These are phyloP conservation scores for Eucalyptus brandiana DNA, from an alignment of 345 rosid genomes.

Conservation along the genomic window DNA sequence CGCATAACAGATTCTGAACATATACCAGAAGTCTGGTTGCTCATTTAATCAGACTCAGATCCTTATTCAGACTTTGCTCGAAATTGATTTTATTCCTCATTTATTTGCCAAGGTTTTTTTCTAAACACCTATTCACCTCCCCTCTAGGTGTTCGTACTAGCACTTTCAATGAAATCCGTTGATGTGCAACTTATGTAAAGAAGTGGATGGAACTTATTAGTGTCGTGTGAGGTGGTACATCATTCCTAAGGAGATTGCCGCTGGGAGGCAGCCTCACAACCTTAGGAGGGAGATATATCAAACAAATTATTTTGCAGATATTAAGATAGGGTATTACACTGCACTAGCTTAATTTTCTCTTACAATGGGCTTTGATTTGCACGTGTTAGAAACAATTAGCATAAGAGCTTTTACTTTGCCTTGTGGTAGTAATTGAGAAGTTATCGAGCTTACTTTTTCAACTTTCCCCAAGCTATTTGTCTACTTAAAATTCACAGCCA, in stretches of 20 bases:
- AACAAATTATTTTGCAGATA: constrained; percentile 68
- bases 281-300: constrained; percentile 69
- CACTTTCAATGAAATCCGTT: neutral
- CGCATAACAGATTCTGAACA: too few species aligned
- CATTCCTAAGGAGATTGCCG: constrained; percentile 78
- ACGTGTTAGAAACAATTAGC: neutral
- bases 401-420: neutral
- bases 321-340: constrained; percentile 29
- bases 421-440: neutral
- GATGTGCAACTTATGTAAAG: constrained; percentile 63
- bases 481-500: neutral
- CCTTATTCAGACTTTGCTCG: too few species aligned
- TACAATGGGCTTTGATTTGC: neutral
- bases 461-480: neutral
- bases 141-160: too few species aligned
- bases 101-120: too few species aligned
- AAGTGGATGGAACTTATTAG: constrained; percentile 54
- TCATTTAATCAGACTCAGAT: too few species aligned
- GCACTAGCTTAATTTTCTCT: neutral
- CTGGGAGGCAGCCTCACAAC: constrained; percentile 75
- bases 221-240: constrained; percentile 66
- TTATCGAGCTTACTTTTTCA: neutral
- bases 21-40: too few species aligned
- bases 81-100: too few species aligned
- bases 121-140: too few species aligned